Conservation (phyloP, 2,329 filamentous ascomycete genomes). For the Ascocoryne sarcoides region DNA sequence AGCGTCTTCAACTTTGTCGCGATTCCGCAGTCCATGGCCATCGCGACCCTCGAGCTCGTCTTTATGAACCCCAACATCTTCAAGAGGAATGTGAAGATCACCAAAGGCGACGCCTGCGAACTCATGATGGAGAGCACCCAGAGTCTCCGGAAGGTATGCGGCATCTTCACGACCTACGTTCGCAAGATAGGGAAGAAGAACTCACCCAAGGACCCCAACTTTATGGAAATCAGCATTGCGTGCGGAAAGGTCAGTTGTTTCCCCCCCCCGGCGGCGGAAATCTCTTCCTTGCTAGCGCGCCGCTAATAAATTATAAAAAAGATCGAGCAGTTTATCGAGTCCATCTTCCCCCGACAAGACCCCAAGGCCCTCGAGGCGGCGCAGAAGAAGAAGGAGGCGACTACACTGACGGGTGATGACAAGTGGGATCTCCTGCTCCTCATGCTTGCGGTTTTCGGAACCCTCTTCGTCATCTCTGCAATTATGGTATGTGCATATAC, state of each 20-base stretch:
- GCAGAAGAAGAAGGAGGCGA: constrained; percentile 31
- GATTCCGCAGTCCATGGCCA: constrained; percentile 95
- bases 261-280: neutral
- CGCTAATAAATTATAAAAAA: constrained; percentile 29
- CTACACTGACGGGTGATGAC: constrained; percentile 34
- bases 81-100: constrained; percentile 87
- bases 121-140: constrained; percentile 92
- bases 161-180: constrained; percentile 70
- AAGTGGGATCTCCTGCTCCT: constrained; percentile 52
- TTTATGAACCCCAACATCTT: constrained; percentile 89
- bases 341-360: constrained; percentile 79
- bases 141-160: constrained; percentile 72
- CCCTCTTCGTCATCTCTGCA: constrained; percentile 62
- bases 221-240: constrained; percentile 79
- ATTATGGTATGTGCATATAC: constrained; percentile 57
- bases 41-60: constrained; percentile 83
- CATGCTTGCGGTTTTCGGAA: constrained; percentile 53
- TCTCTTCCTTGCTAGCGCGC: neutral
- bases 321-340: constrained; percentile 95
- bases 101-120: constrained; percentile 84
- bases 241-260: constrained; percentile 63
- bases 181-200: constrained; percentile 88
- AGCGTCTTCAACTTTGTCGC: constrained; percentile 98
- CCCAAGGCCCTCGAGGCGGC: constrained; percentile 46
- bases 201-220: constrained; percentile 86